Percentiles rank a stretch among this genome's conserved stretches.
Evolutionary conservation across 2,329 filamentous ascomycete species (phyloP).

Genomic region (Aphanocladium album): DNA sequence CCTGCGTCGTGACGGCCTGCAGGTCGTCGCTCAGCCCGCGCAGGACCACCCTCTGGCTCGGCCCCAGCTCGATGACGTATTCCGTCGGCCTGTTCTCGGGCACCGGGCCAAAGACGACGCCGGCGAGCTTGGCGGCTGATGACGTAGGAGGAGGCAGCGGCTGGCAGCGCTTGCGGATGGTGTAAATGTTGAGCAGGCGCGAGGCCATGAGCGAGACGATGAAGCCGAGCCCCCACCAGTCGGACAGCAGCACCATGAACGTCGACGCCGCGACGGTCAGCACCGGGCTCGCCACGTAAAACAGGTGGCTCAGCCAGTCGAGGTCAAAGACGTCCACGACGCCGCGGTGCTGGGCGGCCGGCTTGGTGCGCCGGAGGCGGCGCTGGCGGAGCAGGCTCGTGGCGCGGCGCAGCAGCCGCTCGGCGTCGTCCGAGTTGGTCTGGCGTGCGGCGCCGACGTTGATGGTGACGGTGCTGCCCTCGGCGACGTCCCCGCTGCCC

Average conservation of each 20-base stretch:
- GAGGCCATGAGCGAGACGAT: slow-evolving; percentile 47
- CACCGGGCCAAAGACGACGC: background rate
- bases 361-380: background rate
- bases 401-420: slow-evolving; percentile 11
- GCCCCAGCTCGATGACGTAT: slow-evolving; percentile 48
- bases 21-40: slow-evolving; percentile 51
- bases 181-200: slow-evolving; percentile 50
- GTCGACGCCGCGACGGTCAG: slow-evolving; percentile 40
- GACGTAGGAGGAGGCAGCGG: background rate
- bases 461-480: slow-evolving; percentile 22
- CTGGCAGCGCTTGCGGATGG: slow-evolving; percentile 47
- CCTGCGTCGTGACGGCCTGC: slow-evolving; percentile 52
- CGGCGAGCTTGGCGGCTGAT: background rate
- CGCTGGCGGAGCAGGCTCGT: background rate
- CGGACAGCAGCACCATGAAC: slow-evolving; percentile 41
- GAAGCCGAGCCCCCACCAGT: slow-evolving; percentile 48
- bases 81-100: slow-evolving; percentile 28
- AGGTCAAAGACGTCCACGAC: slow-evolving; percentile 28
- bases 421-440: slow-evolving; percentile 20
- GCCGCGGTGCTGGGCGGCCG: background rate
- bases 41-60: slow-evolving; percentile 47
- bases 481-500: slow-evolving; percentile 16
- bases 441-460: slow-evolving; percentile 21
- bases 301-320: slow-evolving; percentile 42
- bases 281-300: slow-evolving; percentile 44